Percentiles rank a stretch among this genome's conserved stretches.
These are phyloP conservation scores for Gloeopeniophorella convolvens DNA, from an alignment of 768 basidiomycete species.

Conservation along the genomic window DNA sequence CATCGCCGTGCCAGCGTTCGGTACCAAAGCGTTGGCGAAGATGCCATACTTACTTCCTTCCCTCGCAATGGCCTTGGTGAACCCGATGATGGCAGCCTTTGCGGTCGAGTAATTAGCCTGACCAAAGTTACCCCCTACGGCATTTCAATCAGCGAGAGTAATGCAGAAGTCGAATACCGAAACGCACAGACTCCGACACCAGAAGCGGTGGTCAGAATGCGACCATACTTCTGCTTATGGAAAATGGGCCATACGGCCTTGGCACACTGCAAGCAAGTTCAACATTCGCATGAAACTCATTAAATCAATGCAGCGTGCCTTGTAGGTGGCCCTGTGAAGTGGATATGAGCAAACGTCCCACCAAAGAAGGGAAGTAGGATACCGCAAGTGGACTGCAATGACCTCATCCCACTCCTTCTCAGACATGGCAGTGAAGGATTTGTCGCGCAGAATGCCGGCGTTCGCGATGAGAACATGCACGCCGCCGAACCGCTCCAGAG, in stretches of 20 bases:
- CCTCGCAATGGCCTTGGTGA: slow-evolving; percentile 85
- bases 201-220: slow-evolving; percentile 92
- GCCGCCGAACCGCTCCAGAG: slow-evolving; percentile 79
- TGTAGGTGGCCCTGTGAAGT: slow-evolving; percentile 67
- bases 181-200: slow-evolving; percentile 85
- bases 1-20: slow-evolving; percentile 89
- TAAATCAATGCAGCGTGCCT: slow-evolving; percentile 38
- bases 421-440: slow-evolving; percentile 83
- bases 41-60: slow-evolving; percentile 93
- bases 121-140: slow-evolving; percentile 85
- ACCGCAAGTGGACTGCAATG: slow-evolving; percentile 76
- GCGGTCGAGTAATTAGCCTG: slow-evolving; percentile 95
- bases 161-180: not conserved
- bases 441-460: slow-evolving; percentile 91
- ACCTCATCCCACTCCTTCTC: slow-evolving; percentile 95
- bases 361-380: not conserved
- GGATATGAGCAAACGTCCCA: not conserved
- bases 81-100: slow-evolving; percentile 84
- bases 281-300: not conserved
- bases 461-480: slow-evolving; percentile 89
- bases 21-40: slow-evolving; percentile 80
- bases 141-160: not conserved
- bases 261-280: slow-evolving; percentile 50
- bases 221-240: slow-evolving; percentile 93
- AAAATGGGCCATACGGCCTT: slow-evolving; percentile 97